A percentile compares a stretch with the other conserved stretches of the same genome.
phyloP scores from a whole-genome alignment of 176 grass and related monocot genomes.

The Elymus sibiricus region DNA sequence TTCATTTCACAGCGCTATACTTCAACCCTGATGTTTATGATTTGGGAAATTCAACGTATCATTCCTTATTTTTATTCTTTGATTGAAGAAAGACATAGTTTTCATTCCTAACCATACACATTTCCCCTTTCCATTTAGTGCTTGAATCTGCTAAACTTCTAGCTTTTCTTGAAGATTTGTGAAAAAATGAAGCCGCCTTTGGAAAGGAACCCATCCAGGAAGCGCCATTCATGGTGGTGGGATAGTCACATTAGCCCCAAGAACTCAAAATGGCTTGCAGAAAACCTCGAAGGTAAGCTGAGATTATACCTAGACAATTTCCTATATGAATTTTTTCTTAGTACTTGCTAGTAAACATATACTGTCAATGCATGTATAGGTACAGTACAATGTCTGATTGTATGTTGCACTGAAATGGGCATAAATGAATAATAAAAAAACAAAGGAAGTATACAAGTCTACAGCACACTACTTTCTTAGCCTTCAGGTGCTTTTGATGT shows the following conservation, averaged over 20 bases:
- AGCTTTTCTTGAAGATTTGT: not conserved
- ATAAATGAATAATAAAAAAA: constrained; percentile 23
- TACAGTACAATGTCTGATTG: not conserved
- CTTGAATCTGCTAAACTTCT: not conserved
- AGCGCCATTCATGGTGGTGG: constrained; percentile 85
- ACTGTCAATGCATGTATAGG: not conserved
- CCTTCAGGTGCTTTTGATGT: not conserved
- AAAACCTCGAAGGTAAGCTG: constrained; percentile 70
- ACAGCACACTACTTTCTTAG: constrained; percentile 6
- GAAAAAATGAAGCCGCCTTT: constrained; percentile 50
- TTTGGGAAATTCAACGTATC: not conserved
- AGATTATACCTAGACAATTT: not conserved
- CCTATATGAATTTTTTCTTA: not conserved
- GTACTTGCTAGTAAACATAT: not conserved
- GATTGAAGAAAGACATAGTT: not conserved
- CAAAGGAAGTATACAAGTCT: not conserved
- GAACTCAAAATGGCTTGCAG: constrained; percentile 81
- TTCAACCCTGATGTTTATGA: not conserved
- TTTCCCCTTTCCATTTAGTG: not conserved
- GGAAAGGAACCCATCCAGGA: constrained; percentile 54
- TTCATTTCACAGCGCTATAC: not conserved
- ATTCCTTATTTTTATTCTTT: not conserved
- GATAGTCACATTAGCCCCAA: constrained; percentile 72
- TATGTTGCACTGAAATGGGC: not conserved
- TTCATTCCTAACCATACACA: not conserved